phyloP scores from a whole-genome alignment of 768 basidiomycete genomes.

The Mycena olivaceomarginata region DNA sequence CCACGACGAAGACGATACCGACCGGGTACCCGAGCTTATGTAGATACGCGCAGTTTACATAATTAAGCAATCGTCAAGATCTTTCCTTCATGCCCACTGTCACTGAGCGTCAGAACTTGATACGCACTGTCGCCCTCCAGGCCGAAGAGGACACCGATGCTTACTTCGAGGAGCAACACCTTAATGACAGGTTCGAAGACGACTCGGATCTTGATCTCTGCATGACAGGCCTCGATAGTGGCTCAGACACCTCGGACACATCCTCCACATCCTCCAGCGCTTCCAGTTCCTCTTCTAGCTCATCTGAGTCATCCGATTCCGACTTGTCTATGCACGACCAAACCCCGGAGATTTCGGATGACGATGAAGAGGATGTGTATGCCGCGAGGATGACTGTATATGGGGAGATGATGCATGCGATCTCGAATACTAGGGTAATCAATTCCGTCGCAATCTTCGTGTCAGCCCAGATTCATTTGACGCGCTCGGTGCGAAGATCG shows the following conservation, averaged over 20 bases:
- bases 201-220: background rate
- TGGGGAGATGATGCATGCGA: conserved; percentile 36
- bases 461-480: too few relatives aligned
- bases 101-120: background rate
- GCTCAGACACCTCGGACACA: background rate
- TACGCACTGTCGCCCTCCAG: background rate
- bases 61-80: too few relatives aligned
- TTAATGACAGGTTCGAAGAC: background rate
- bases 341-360: background rate
- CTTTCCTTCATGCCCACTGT: background rate
- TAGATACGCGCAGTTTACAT: background rate
- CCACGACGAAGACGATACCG: background rate
- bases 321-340: background rate
- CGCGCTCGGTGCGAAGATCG: too few relatives aligned
- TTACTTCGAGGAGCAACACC: background rate
- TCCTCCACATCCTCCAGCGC: background rate
- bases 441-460: too few relatives aligned
- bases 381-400: conserved; percentile 4
- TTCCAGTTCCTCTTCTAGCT: conserved; percentile 3
- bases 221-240: background rate
- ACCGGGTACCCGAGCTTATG: background rate
- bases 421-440: conserved; percentile 34
- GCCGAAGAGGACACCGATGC: background rate
- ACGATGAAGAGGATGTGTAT: conserved; percentile 22
- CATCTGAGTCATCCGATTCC: background rate